Evolutionary conservation across 768 basidiomycete species (phyloP).

Genomic region (Scleroderma citrinum): DNA sequence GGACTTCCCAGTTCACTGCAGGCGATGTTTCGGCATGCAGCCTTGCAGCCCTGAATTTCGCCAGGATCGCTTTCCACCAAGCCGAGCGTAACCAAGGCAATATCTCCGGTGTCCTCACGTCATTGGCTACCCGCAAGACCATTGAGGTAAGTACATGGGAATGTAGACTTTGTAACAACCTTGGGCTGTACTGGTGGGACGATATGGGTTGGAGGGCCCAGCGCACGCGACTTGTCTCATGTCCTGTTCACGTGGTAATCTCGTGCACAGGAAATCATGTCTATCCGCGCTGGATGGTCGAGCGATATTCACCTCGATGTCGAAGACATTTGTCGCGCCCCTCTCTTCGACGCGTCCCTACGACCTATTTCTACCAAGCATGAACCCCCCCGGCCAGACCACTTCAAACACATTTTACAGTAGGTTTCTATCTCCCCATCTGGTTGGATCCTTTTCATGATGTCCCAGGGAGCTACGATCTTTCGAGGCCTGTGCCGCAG

Average conservation of each 20-base stretch:
- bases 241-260: neutral
- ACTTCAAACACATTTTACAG: conserved; percentile 31
- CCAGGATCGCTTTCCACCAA: conserved; percentile 25
- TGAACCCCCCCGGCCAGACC: conserved; percentile 30
- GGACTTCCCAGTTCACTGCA: conserved; percentile 45
- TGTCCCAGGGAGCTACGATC: conserved; percentile 20
- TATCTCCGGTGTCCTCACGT: neutral
- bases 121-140: neutral
- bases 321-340: conserved; percentile 44
- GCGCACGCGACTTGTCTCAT: neutral
- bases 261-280: conserved; percentile 43
- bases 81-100: neutral
- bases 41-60: conserved; percentile 53
- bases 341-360: conserved; percentile 42
- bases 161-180: neutral
- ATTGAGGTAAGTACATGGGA: conserved; percentile 1
- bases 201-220: neutral
- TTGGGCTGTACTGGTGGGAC: neutral
- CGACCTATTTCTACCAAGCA: conserved; percentile 31
- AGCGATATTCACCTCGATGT: conserved; percentile 49
- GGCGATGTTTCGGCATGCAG: conserved; percentile 43
- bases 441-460: neutral
- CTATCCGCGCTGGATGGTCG: conserved; percentile 54
- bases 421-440: conserved; percentile 7
- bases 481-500: conserved; percentile 27